Evolutionary conservation across 2,329 filamentous ascomycete species (phyloP).

Genomic region (Aotearoamyces nothofagi): DNA sequence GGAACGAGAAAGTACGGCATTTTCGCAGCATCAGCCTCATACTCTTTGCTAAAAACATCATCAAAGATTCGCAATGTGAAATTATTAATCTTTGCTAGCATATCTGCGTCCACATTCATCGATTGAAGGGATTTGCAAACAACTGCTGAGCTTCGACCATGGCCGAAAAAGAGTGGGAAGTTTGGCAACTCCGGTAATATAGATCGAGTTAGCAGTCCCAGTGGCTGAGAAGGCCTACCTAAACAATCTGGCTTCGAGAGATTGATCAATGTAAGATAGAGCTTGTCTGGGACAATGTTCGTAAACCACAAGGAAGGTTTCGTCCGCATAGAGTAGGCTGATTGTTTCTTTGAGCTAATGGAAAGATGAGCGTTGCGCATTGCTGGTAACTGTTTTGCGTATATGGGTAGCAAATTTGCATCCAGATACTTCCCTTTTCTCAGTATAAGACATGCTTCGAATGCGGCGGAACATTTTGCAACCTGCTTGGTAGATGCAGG

Average conservation of each 20-base stretch:
- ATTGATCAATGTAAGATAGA: slow-evolving; percentile 48
- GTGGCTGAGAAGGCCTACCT: slow-evolving; percentile 39
- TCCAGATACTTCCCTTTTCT: slow-evolving; percentile 54
- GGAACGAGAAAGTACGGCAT: slow-evolving; percentile 81
- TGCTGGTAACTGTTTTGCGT: slow-evolving; percentile 53
- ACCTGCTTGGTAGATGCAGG: slow-evolving; percentile 53
- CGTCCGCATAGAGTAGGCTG: slow-evolving; percentile 59
- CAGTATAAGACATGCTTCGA: slow-evolving; percentile 62
- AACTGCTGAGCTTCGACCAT: slow-evolving; percentile 42
- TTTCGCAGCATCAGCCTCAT: slow-evolving; percentile 42
- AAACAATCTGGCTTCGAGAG: slow-evolving; percentile 41
- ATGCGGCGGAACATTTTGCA: slow-evolving; percentile 82
- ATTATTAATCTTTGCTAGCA: slow-evolving; percentile 39
- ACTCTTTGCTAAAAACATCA: slow-evolving; percentile 83
- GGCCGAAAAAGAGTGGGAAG: slow-evolving; percentile 60
- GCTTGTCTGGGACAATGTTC: slow-evolving; percentile 28
- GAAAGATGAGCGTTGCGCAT: slow-evolving; percentile 84
- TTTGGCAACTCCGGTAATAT: slow-evolving; percentile 46
- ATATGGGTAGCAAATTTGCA: slow-evolving; percentile 57
- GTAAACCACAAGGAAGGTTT: slow-evolving; percentile 64
- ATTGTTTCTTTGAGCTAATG: slow-evolving; percentile 61
- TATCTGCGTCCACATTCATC: slow-evolving; percentile 22
- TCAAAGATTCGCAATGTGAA: slow-evolving; percentile 68
- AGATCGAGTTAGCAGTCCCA: slow-evolving; percentile 57
- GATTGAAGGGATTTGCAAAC: slow-evolving; percentile 30